phyloP scores from a whole-genome alignment of 2,329 filamentous ascomycete genomes.

The Ophiostoma sp. region DNA sequence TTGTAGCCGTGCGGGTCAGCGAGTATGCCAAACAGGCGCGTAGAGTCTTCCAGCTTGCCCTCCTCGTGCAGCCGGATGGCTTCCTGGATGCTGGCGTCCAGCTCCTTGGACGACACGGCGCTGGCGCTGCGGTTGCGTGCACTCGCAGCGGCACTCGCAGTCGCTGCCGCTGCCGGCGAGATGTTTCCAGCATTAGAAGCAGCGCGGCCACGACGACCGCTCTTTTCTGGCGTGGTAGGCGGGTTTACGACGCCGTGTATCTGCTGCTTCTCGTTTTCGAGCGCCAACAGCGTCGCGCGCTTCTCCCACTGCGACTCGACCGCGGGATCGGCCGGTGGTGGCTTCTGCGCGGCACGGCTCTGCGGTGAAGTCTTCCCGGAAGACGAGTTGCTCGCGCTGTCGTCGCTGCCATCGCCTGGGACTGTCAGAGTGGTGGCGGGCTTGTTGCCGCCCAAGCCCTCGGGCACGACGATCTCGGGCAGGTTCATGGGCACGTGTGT shows the following conservation, averaged over 20 bases:
- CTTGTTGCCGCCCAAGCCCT: slow-evolving; percentile 34
- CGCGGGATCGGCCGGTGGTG: slow-evolving; percentile 10
- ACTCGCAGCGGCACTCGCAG: slow-evolving; percentile 20
- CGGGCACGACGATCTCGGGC: slow-evolving; percentile 59
- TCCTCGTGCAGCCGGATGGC: slow-evolving; percentile 90
- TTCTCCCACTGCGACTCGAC: slow-evolving; percentile 81
- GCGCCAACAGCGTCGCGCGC: slow-evolving; percentile 81
- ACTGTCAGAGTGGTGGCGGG: background rate
- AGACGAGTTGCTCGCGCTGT: background rate
- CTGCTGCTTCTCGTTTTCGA: slow-evolving; percentile 48
- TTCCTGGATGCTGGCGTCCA: slow-evolving; percentile 75
- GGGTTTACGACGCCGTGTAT: slow-evolving; percentile 34
- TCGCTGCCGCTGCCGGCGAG: slow-evolving; percentile 26
- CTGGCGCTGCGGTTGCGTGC: slow-evolving; percentile 26
- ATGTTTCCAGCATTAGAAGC: slow-evolving; percentile 10
- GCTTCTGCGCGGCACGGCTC: background rate
- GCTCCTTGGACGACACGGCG: slow-evolving; percentile 45
- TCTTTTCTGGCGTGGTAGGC: slow-evolving; percentile 36
- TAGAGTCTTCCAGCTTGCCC: slow-evolving; percentile 72
- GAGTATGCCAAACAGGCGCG: slow-evolving; percentile 75
- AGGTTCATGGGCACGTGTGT: slow-evolving; percentile 73
- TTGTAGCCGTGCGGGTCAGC: slow-evolving; percentile 80
- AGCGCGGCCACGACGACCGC: background rate
- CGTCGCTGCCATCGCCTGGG: background rate
- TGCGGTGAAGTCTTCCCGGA: background rate